These are phyloP conservation scores for Chaetomidium leptoderma DNA, from an alignment of 495 filamentous ascomycete species.

Conservation along the genomic window DNA sequence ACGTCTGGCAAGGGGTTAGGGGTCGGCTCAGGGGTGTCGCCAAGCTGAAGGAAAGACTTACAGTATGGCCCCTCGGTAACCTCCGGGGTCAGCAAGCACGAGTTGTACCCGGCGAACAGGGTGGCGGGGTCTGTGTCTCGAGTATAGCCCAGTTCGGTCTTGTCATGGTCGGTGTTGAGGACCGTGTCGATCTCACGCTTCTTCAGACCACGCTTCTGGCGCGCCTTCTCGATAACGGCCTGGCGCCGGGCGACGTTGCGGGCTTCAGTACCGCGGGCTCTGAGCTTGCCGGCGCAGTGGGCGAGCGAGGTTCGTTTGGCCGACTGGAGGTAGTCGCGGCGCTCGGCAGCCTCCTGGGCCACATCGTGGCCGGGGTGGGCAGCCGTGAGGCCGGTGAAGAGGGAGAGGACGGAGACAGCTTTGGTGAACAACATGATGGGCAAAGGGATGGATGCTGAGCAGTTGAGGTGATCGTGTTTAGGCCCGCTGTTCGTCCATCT, in stretches of 20 bases:
- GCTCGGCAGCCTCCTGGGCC: slow-evolving; percentile 18
- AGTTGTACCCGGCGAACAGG: slow-evolving; percentile 51
- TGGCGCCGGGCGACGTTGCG: slow-evolving; percentile 46
- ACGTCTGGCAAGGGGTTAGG: slow-evolving; percentile 28
- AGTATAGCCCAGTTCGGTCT: slow-evolving; percentile 42
- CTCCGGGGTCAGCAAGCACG: slow-evolving; percentile 52
- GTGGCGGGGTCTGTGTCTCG: slow-evolving; percentile 38
- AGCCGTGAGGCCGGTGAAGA: slow-evolving; percentile 12
- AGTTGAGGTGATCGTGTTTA: background rate
- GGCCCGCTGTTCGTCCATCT: background rate
- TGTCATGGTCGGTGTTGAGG: slow-evolving; percentile 38
- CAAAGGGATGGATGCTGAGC: background rate
- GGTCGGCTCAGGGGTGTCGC: background rate
- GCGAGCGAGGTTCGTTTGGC: slow-evolving; percentile 17
- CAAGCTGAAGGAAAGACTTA: slow-evolving; percentile 15
- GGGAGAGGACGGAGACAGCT: slow-evolving; percentile 15
- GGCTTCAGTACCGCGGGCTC: slow-evolving; percentile 46
- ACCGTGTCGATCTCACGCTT: slow-evolving; percentile 35
- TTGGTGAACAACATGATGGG: slow-evolving; percentile 19
- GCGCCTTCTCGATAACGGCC: slow-evolving; percentile 21
- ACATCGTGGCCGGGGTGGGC: slow-evolving; percentile 20
- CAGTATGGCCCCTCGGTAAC: slow-evolving; percentile 55
- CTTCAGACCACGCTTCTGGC: slow-evolving; percentile 22
- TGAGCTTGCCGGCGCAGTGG: slow-evolving; percentile 48
- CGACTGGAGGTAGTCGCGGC: slow-evolving; percentile 15